A percentile compares a stretch with the other conserved stretches of the same genome.
Conservation (phyloP, 2,329 filamentous ascomycete genomes). For the Trichoderma polysporum region DNA sequence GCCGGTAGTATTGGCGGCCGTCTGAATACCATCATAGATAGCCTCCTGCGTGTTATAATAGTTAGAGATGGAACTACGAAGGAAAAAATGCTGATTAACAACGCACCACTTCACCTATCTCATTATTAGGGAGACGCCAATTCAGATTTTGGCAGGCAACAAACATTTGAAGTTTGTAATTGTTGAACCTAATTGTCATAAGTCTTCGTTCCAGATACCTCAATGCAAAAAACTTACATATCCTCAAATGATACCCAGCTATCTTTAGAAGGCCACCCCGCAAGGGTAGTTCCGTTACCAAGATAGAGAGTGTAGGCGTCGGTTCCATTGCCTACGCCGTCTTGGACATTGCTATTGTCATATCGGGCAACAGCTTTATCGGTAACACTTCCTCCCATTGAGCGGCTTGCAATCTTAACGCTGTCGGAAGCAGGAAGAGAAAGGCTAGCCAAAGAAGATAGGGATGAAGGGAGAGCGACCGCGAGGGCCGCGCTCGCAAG, state of each 20-base stretch:
- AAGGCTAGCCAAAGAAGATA: background rate
- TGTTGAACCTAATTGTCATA: constrained; percentile 27
- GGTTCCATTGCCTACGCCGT: constrained; percentile 25
- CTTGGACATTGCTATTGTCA: constrained; percentile 20
- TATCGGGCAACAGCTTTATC: background rate
- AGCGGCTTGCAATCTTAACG: background rate
- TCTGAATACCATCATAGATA: constrained; percentile 32
- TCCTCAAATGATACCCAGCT: constrained; percentile 17
- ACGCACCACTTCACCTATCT: constrained; percentile 21
- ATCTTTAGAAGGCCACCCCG: constrained; percentile 18
- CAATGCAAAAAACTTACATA: constrained; percentile 13
- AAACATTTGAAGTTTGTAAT: constrained; percentile 23
- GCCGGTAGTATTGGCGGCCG: constrained; percentile 30
- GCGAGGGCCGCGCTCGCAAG: background rate
- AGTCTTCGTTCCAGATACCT: background rate
- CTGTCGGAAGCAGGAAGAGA: background rate
- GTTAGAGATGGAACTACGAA: background rate
- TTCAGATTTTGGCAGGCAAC: constrained; percentile 19
- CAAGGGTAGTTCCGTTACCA: constrained; percentile 11
- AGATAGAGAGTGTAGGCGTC: constrained; percentile 32
- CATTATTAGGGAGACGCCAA: constrained; percentile 21
- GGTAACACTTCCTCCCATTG: background rate
- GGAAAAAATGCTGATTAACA: background rate
- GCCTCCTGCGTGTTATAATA: constrained; percentile 11
- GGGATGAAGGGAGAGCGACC: background rate